Evolutionary conservation across 2,329 filamentous ascomycete species (phyloP), one percentile per base, ranked within the genome.

Genomic region (Ceratocystiopsis sp.): DNA sequence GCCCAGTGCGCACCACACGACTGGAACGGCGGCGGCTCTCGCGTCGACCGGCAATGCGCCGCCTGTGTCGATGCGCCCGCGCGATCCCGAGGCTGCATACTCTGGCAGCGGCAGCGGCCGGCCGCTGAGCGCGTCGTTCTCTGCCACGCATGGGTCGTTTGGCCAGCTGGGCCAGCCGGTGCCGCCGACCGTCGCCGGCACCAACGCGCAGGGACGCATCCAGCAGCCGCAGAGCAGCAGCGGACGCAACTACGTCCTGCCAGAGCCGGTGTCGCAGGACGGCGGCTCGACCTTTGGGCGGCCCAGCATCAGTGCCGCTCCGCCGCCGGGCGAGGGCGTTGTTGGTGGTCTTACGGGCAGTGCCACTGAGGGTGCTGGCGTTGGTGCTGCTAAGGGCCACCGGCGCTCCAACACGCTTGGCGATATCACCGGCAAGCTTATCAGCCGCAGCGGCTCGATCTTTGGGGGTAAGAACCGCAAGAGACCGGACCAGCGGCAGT

Each of bases 161-260:
- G 84, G 84, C 50, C 84, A 93, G 60, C 91, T 96, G 59, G 84
- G 84, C 50, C 84, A 93, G 60, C 91, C 89, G 40, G 79, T 79
- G 38, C 84, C 85, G 44, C 87, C 91, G 29, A 77, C 85, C 40
- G 79, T 95, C 47, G 86, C 86, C 40, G 80, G 82, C 52, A 91
- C 86, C 42, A 94, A 91, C 59, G 86, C 75, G 4, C 83, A 94
- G 58, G 89, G 86, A 49, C 82, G 82, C 49, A 85, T 96, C 53
- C 83, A 91, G 50, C 89, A 94, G 57, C 83, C 83, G 12, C 62
- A 69, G 61, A 50, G 74, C 71, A 58, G 64, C 51, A 47, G 47
- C 42, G 65, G 69, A 49, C 50, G 79, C 54, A 75, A 74, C 50
- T 84, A 86, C 56, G 73, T 75, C 41, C 85, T 89, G 32, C 81